Evolutionary conservation across 2,329 filamentous ascomycete species (phyloP), one percentile per base, ranked within the genome.

Genomic region (Drechslerella dactyloides): DNA sequence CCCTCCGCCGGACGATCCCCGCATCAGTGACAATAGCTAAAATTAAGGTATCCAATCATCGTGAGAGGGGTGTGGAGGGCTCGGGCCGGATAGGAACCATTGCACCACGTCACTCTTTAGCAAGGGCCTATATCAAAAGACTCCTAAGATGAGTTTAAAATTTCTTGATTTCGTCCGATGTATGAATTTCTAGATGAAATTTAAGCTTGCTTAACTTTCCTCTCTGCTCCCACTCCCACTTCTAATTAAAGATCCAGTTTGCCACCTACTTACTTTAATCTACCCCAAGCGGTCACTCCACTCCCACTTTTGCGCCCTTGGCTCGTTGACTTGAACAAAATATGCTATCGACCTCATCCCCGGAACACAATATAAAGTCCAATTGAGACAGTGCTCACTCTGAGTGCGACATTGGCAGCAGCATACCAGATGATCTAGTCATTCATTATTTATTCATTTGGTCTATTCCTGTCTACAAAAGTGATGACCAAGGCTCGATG

Each of bases 31-130:
- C n/a, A n/a, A n/a, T n/a, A n/a, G n/a, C n/a, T 63, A 48, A 42
- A 8, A 64, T 42, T 10, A 37, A 55, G 46, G 5, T 17, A 23
- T 40, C 59, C 50, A 63, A 55, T 63, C 23, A 17, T 24, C 10
- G 1, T 15, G 17, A 23, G 4, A 10, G 11, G 37, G n/a, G 13
- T 4, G 21, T 37, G 6, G n/a, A 17, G 46, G 24, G 48, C 21
- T 2, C 23, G 11, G 17, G 24, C 60, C 27, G 2, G 6, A 62
- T 62, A 46, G 21, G 15, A 62, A 10, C 23, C 8, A 35, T 56
- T 42, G 40, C n/a, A 64, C 17, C 27, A 64, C 60, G 60, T 64
- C 51, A 56, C 44, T 54, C 17, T 27, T 51, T 7, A 2, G 33
- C 10, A 13, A 23, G 23, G 48, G 19, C 0, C 6, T 17, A 21